phyloP scores from a whole-genome alignment of 495 filamentous ascomycete species.

The Penicillium lividum region DNA sequence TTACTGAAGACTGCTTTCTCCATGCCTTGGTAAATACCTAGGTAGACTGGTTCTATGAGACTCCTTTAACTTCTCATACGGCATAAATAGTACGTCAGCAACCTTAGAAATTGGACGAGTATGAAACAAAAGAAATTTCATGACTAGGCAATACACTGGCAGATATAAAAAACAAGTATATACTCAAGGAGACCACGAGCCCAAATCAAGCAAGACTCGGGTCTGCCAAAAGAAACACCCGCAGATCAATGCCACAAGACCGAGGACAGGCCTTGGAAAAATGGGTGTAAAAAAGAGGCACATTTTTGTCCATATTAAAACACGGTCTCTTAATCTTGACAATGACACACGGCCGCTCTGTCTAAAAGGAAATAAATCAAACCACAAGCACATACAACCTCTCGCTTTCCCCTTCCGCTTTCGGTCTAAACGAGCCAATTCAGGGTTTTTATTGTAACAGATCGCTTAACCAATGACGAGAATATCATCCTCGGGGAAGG shows the following conservation, averaged over 20 bases:
- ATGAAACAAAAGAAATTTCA: constrained; percentile 34
- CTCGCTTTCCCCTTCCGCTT: constrained; percentile 19
- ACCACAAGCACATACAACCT: constrained; percentile 33
- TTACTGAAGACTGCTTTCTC: constrained; percentile 3
- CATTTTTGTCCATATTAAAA: constrained; percentile 52
- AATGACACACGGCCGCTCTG: constrained; percentile 42
- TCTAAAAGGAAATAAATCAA: constrained; percentile 37
- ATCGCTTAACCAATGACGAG: constrained; percentile 73
- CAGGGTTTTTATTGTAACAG: constrained; percentile 15
- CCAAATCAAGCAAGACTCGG: constrained; percentile 4
- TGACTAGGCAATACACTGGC: constrained; percentile 36
- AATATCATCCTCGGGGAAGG: constrained; percentile 76
- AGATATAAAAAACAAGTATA: constrained; percentile 37
- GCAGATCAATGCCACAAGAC: constrained; percentile 23
- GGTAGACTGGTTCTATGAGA: background rate
- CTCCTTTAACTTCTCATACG: too few species aligned
- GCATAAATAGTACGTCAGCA: background rate
- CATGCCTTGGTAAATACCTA: background rate
- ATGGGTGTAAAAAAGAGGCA: constrained; percentile 34
- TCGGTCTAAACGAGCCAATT: constrained; percentile 27
- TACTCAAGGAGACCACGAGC: constrained; percentile 31
- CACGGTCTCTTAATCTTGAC: constrained; percentile 50
- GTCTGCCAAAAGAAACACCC: constrained; percentile 15
- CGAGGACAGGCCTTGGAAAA: constrained; percentile 18
- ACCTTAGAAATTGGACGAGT: background rate